A percentile compares a stretch with the other conserved stretches of the same genome.
Conservation (phyloP, 225 moss, liverwort and hornwort genomes). For the Pseudisothecium myosuroides region DNA sequence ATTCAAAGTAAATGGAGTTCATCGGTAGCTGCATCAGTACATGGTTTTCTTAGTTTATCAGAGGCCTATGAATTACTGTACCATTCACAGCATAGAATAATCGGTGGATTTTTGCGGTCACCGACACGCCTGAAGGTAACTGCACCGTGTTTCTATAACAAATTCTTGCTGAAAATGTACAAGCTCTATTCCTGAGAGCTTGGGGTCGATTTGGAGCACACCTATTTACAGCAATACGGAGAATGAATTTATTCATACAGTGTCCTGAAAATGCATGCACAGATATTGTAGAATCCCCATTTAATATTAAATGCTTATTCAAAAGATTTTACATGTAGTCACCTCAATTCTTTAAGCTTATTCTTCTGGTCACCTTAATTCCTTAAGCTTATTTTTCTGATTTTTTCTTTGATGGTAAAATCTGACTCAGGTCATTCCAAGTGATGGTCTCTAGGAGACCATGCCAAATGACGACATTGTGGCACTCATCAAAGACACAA, state of each 20-base stretch:
- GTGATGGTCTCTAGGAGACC: slow-evolving; percentile 61
- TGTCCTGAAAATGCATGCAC: neutral
- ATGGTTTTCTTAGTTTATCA: neutral
- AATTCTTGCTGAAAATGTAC: neutral
- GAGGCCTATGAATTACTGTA: neutral
- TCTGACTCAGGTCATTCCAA: slow-evolving; percentile 42
- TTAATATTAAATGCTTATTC: neutral
- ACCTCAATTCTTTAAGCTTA: no score
- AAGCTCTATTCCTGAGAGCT: neutral
- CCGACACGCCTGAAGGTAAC: neutral
- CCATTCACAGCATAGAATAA: neutral
- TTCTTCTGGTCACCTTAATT: no score
- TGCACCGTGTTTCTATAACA: neutral
- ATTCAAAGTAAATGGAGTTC: neutral
- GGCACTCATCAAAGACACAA: slow-evolving; percentile 42
- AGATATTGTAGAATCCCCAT: neutral
- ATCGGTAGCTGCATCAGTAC: neutral
- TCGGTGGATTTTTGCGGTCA: neutral
- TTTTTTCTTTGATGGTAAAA: neutral
- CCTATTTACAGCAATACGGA: neutral
- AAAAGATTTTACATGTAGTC: neutral
- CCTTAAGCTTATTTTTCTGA: neutral
- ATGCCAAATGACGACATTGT: slow-evolving; percentile 35
- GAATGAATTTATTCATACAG: neutral
- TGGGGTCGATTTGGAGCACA: neutral